Evolutionary conservation across 169 alveolate genomes (phyloP).

Genomic region (Perkinsus marinus): DNA sequence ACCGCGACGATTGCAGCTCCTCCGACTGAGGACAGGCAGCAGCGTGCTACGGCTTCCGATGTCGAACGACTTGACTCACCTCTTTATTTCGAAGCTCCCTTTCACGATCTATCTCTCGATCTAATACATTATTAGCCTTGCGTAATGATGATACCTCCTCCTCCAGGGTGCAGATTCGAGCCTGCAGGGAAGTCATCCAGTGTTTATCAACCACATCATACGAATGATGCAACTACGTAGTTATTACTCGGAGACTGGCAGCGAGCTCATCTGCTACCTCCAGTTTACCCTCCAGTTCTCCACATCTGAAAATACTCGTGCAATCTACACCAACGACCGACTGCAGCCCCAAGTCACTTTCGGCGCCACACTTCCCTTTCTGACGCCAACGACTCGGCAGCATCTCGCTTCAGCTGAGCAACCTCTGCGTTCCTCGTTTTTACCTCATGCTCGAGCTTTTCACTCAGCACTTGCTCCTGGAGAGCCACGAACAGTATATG

Average conservation of each 20-base stretch:
- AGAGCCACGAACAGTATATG: not conserved
- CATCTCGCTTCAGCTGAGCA: not conserved
- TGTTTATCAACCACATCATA: too few relatives aligned
- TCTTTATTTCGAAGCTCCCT: not conserved
- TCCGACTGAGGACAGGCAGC: not conserved
- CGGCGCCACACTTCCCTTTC: not conserved
- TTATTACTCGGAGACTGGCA: not conserved
- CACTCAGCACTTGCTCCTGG: not conserved
- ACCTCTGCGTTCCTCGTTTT: not conserved
- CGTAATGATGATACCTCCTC: not conserved
- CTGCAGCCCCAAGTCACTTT: not conserved
- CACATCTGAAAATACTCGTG: not conserved
- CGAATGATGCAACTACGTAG: too few relatives aligned
- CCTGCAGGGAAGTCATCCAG: not conserved
- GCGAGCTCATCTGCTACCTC: not conserved
- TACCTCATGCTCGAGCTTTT: not conserved
- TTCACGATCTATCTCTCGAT: not conserved
- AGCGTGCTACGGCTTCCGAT: too few relatives aligned
- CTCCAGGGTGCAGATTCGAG: not conserved
- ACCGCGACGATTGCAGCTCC: not conserved
- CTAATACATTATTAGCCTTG: not conserved
- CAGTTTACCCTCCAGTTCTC: not conserved
- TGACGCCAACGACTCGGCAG: not conserved
- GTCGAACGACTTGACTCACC: too few relatives aligned
- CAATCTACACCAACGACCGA: not conserved